phyloP scores from a whole-genome alignment of 2,329 filamentous ascomycete genomes.

The Exophiala sp. region DNA sequence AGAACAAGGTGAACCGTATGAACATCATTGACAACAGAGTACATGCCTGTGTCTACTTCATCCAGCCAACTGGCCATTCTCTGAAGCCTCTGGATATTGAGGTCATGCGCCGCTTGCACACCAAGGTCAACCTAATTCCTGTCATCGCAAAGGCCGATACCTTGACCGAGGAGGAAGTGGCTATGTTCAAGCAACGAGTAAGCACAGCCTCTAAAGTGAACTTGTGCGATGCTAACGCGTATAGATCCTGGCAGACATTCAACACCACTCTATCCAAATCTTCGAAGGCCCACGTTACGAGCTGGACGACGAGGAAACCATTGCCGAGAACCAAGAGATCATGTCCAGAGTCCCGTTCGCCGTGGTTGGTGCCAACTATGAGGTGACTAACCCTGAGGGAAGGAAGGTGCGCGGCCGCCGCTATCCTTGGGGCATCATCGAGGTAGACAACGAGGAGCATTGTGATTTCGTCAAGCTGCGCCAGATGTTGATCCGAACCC shows the following conservation, averaged over 20 bases:
- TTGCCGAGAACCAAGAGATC: slow-evolving; percentile 99
- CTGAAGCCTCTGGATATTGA: slow-evolving; percentile 98
- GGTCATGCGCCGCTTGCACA: slow-evolving; percentile 98
- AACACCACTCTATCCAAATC: slow-evolving; percentile 96
- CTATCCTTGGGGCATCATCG: slow-evolving; percentile 97
- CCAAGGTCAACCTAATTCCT: slow-evolving; percentile 99
- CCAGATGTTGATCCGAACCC: slow-evolving; percentile 99
- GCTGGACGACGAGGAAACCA: slow-evolving; percentile 98
- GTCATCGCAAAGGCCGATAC: slow-evolving; percentile 99
- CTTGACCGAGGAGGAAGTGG: slow-evolving; percentile 93
- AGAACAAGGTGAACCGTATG: slow-evolving; percentile 99
- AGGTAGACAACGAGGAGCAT: slow-evolving; percentile 99
- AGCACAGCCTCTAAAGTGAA: slow-evolving; percentile 38
- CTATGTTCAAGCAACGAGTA: slow-evolving; percentile 93
- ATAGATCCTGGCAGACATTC: slow-evolving; percentile 94
- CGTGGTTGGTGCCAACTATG: slow-evolving; percentile 92
- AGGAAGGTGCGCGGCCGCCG: slow-evolving; percentile 93
- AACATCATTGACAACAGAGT: slow-evolving; percentile 99
- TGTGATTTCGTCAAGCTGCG: slow-evolving; percentile 99
- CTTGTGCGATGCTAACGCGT: slow-evolving; percentile 28
- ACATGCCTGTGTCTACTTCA: slow-evolving; percentile 98
- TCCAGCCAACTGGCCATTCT: slow-evolving; percentile 96
- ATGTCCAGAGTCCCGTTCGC: slow-evolving; percentile 99
- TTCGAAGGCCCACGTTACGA: slow-evolving; percentile 98
- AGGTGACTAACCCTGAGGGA: slow-evolving; percentile 86